Evolutionary conservation across 768 basidiomycete species (phyloP), one percentile per base, ranked within the genome.

Genomic region (Ramaria rubella): DNA sequence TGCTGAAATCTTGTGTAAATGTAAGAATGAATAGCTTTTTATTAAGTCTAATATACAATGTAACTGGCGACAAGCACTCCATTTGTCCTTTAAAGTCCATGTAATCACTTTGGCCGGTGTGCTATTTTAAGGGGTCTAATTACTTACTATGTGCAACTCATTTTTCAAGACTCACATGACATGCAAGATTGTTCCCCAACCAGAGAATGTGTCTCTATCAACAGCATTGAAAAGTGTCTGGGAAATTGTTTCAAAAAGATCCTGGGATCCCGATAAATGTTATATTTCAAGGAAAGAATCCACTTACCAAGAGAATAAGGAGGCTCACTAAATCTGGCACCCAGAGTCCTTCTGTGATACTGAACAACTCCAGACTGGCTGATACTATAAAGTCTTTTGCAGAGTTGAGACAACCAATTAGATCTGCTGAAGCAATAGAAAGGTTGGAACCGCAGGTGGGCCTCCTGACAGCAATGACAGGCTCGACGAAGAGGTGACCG

Each of bases 341-440:
- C 96, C 96, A 99, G 29, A 99, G 79, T 2, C 94, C 93, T 71
- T 99, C 96, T 42, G 96, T 96, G 52, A 95, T 86, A 86, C 96
- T 96, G 65, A 85, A 96, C 61, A 99, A 72, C 74, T 97, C 97
- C 59, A 83, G 77, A 65, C 86, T 86, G 21, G 96, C 95, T 1
- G 91, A 83, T 11, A 97, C 96, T 58, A 94, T 92, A 63, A 99
- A 99, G 71, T 98, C 96, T 72, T 94, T 93, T 21, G 92, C 90
- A 65, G 90, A 89, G 73, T 92, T 93, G 54, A 94, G 74, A 70
- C 92, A 94, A 31, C 92, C 92, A 64, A 95, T 94, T 62, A 94
- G 77, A 74, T 99, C 96, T 56, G 93, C 89, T 46, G 89, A 86
- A 1, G 94, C 93, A 69, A 99, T 95, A 76, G 93, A 99, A 24